Base-by-base conservation (phyloP, 768 basidiomycete species). In the Favolaschia claudopus region DNA sequence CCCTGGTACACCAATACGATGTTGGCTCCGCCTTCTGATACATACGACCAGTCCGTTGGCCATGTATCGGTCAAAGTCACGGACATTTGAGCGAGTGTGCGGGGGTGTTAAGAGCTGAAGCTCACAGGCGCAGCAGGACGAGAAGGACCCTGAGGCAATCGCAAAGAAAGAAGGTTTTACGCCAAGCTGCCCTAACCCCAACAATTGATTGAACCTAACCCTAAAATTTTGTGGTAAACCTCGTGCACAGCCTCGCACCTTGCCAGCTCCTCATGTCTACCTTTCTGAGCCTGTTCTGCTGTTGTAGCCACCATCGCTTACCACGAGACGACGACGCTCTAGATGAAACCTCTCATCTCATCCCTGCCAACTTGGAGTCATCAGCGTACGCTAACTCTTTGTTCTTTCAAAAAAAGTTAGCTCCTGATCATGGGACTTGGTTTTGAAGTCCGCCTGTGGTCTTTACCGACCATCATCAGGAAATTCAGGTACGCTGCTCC, bases 1-100 rank as follows among this genome's bases (percentile, higher is more conserved):
- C 95, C 93, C 10, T 68, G 64, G 69, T 96, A 96, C 8, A 91
- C 86, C 73, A 95, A 93, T 15, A 98, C 93, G 64, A 94, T 85
- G 7, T 93, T 91, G 19, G 93, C 91, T 19, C 92, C 93, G n/a
- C 96, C 96, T 77, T 98, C 96, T 0, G 93, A 89, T 20, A 94
- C 76, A 70, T 98, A 99, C 61, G 70, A 75, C 95, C 96, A 99
- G 71, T 92, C 77, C 24, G 67, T 58, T 7, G 81, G 77, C 7
- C 61, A 62, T 7, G 82, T 82, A 27, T 77, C 71, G 1, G 67
- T 60, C 5, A 60, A 31, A 12, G 15, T 46, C 1, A 28, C 37
- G 36, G 40, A 32, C 54, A 55, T 55, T 10, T 38, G n/a, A n/a
- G n/a, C n/a, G n/a, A n/a, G n/a, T n/a, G n/a, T n/a, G n/a, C n/a